Conservation (phyloP, 1,284 basidiomycete genomes). For the Vanrija sp. region DNA sequence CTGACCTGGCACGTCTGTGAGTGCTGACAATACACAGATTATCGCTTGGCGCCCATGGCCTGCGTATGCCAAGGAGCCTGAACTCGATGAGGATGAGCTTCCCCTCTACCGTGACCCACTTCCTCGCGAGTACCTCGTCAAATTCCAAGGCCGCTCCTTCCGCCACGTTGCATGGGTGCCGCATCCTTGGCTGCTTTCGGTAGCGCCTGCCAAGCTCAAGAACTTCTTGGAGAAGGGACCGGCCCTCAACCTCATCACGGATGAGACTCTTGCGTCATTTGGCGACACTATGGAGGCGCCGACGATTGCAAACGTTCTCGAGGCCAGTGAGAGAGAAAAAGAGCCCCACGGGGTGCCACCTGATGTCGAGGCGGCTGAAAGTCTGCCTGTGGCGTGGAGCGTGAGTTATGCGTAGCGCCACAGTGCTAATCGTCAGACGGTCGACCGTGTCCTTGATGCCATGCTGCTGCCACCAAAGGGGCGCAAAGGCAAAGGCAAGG, state of each 20-base stretch:
- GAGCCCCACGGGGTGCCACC: slow-evolving; percentile 42
- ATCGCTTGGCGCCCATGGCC: slow-evolving; percentile 85
- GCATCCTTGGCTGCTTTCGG: slow-evolving; percentile 77
- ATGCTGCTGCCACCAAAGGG: slow-evolving; percentile 54
- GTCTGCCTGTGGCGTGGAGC: slow-evolving; percentile 59
- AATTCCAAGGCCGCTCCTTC: slow-evolving; percentile 75
- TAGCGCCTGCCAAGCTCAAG: slow-evolving; percentile 60
- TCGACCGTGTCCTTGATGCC: slow-evolving; percentile 75
- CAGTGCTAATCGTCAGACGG: slow-evolving; percentile 51
- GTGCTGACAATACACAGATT: slow-evolving; percentile 52
- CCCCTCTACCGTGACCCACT: slow-evolving; percentile 60
- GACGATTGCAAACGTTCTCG: slow-evolving; percentile 32
- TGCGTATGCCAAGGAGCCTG: slow-evolving; percentile 57
- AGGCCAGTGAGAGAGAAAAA: slow-evolving; percentile 10
- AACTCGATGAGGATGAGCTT: slow-evolving; percentile 49
- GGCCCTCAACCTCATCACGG: slow-evolving; percentile 61
- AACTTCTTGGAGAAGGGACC: slow-evolving; percentile 71
- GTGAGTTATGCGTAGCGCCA: slow-evolving; percentile 20
- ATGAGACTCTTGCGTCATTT: slow-evolving; percentile 40
- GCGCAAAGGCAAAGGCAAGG: slow-evolving; percentile 12
- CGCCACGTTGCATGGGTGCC: slow-evolving; percentile 75
- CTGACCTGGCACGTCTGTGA: background rate
- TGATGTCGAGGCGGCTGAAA: slow-evolving; percentile 60
- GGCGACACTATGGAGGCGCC: slow-evolving; percentile 47
- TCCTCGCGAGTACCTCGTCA: slow-evolving; percentile 83